Conservation (phyloP, 2,329 filamentous ascomycete species). For the Calonectria multiphialidica region DNA sequence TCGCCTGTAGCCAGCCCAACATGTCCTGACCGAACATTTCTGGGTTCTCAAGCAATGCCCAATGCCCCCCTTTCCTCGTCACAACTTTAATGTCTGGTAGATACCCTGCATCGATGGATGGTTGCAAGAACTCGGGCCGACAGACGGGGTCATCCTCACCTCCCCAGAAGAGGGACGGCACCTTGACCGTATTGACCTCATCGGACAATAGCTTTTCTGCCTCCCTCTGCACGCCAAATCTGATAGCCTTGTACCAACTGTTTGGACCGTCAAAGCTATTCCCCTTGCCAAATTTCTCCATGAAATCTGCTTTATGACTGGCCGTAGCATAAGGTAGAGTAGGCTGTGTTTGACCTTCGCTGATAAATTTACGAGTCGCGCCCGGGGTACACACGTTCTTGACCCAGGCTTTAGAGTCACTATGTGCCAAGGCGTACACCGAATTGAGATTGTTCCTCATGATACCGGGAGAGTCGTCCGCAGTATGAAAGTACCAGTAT, state of each 20-base stretch:
- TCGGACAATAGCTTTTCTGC: not conserved
- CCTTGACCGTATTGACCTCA: not conserved
- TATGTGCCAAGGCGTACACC: not conserved
- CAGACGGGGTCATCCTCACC: not conserved
- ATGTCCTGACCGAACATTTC: not conserved
- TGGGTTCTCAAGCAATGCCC: not conserved
- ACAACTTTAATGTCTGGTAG: not conserved
- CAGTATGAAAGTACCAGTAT: not conserved
- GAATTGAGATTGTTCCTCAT: not conserved
- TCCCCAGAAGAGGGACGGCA: not conserved
- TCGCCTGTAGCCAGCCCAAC: not conserved
- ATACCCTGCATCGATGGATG: not conserved
- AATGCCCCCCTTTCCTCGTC: not conserved
- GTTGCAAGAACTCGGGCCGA: not conserved
- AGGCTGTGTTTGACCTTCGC: not conserved
- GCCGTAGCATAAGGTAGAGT: not conserved
- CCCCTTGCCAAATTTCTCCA: not conserved
- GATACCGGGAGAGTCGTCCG: not conserved
- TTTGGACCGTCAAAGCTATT: not conserved
- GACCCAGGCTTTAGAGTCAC: not conserved
- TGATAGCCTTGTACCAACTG: not conserved
- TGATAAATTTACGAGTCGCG: not conserved
- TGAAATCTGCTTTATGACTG: not conserved
- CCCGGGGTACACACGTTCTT: not conserved
- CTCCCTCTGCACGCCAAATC: not conserved